These are phyloP conservation scores for Parasitella parasitica DNA, from an alignment of 371 early-diverging fungal species.

Conservation along the genomic window DNA sequence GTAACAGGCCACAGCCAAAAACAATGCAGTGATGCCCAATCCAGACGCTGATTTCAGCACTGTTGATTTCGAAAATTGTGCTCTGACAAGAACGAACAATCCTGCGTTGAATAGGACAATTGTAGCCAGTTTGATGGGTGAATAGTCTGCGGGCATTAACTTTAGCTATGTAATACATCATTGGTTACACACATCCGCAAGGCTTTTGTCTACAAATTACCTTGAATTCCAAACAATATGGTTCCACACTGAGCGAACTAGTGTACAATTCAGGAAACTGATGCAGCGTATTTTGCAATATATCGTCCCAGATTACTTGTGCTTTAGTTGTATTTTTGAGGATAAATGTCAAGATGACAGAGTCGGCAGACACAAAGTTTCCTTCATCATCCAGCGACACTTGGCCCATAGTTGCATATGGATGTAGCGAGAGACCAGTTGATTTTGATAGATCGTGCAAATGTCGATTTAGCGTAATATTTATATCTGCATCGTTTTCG, in stretches of 20 bases:
- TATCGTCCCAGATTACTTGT: conserved; percentile 41
- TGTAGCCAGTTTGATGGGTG: not conserved
- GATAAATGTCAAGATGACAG: conserved; percentile 43
- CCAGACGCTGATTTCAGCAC: conserved; percentile 71
- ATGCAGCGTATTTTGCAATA: conserved; percentile 34
- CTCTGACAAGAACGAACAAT: not conserved
- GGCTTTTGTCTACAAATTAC: conserved; percentile 6
- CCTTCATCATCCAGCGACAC: conserved; percentile 27
- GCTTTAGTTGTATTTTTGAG: conserved; percentile 22
- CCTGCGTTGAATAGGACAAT: not conserved
- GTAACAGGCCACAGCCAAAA: conserved; percentile 29
- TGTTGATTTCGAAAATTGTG: not conserved
- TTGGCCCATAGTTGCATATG: conserved; percentile 55
- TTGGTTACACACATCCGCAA: not conserved
- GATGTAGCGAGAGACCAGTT: conserved; percentile 49
- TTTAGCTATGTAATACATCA: not conserved
- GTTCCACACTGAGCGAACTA: not conserved
- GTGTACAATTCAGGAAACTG: conserved; percentile 1
- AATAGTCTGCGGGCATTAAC: not conserved
- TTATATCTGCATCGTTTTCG: conserved; percentile 27
- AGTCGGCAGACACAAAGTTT: conserved; percentile 43
- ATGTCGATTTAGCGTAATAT: conserved; percentile 37
- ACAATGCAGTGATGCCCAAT: conserved; percentile 63
- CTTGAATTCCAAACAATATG: conserved; percentile 25
- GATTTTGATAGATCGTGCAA: conserved; percentile 25